A percentile compares a stretch with the other conserved stretches of the same genome.
Conservation (phyloP, 176 grass and related monocot species). For the Puya raimondii region DNA sequence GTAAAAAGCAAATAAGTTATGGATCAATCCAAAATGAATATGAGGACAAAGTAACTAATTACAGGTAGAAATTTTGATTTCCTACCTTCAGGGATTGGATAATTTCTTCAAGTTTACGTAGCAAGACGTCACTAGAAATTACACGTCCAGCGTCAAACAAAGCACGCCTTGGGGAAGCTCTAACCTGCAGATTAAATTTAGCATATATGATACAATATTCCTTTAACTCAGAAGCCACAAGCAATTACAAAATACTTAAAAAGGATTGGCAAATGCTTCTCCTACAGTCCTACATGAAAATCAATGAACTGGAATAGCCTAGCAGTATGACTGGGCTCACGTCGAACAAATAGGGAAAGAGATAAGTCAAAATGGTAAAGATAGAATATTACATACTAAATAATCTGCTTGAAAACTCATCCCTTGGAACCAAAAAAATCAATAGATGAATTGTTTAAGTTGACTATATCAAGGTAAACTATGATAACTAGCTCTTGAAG, state of each 20-base stretch:
- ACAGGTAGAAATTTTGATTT: constrained; percentile 3
- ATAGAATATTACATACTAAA: too few relatives aligned
- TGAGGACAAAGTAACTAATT: background rate
- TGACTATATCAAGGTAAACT: too few relatives aligned
- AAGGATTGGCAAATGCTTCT: too few relatives aligned
- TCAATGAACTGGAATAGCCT: too few relatives aligned
- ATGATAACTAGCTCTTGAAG: too few relatives aligned
- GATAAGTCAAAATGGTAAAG: too few relatives aligned
- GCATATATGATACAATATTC: background rate
- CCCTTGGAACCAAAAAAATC: too few relatives aligned
- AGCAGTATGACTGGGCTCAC: too few relatives aligned
- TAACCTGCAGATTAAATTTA: constrained; percentile 22
- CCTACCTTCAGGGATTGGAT: constrained; percentile 41
- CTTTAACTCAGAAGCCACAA: background rate
- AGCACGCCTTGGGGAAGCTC: constrained; percentile 19
- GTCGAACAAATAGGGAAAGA: too few relatives aligned
- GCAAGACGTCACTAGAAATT: constrained; percentile 34
- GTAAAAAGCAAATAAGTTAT: background rate
- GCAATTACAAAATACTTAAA: background rate
- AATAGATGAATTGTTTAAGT: background rate
- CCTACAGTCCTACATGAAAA: too few relatives aligned
- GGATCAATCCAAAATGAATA: constrained; percentile 7
- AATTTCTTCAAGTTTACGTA: constrained; percentile 56
- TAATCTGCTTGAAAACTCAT: too few relatives aligned
- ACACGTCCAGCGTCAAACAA: constrained; percentile 13